Evolutionary conservation across 768 basidiomycete genomes (phyloP).

Genomic region (Naganishia kalamii): DNA sequence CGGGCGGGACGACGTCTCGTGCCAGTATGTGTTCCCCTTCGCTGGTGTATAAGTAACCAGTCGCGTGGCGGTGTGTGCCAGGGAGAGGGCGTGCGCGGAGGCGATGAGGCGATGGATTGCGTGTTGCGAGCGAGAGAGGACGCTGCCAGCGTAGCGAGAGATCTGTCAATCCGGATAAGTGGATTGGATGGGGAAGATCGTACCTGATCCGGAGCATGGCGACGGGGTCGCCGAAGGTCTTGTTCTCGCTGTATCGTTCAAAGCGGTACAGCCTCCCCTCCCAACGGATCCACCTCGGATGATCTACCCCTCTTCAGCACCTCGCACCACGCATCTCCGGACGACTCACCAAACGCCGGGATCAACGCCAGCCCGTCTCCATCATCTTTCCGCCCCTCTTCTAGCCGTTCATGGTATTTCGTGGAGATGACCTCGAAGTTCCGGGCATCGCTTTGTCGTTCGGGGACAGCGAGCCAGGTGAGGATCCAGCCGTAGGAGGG

Average conservation of each 20-base stretch:
- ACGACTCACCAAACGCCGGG: not conserved
- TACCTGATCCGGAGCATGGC: slow-evolving; percentile 15
- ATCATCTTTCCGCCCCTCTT: not conserved
- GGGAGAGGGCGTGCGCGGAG: not conserved
- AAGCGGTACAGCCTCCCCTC: slow-evolving; percentile 14
- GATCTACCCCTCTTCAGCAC: not conserved
- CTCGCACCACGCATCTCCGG: not conserved
- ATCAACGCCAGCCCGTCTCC: not conserved
- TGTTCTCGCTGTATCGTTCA: slow-evolving; percentile 9
- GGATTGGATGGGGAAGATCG: not conserved
- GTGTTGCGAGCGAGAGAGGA: slow-evolving; percentile 16
- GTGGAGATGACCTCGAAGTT: slow-evolving; percentile 17
- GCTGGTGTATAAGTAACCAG: slow-evolving; percentile 14
- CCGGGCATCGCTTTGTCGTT: slow-evolving; percentile 8
- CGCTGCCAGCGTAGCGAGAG: not conserved
- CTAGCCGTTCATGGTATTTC: not conserved
- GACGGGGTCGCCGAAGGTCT: slow-evolving; percentile 13
- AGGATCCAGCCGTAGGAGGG: slow-evolving; percentile 22
- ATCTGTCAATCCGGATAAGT: not conserved
- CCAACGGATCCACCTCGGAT: slow-evolving; percentile 3
- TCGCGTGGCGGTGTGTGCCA: slow-evolving; percentile 9
- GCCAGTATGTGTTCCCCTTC: slow-evolving; percentile 9
- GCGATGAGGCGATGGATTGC: slow-evolving; percentile 21
- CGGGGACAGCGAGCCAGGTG: slow-evolving; percentile 19
- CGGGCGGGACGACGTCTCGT: slow-evolving; percentile 25